Conservation (phyloP, 805 yeast genomes). For the Pichia exigua region DNA sequence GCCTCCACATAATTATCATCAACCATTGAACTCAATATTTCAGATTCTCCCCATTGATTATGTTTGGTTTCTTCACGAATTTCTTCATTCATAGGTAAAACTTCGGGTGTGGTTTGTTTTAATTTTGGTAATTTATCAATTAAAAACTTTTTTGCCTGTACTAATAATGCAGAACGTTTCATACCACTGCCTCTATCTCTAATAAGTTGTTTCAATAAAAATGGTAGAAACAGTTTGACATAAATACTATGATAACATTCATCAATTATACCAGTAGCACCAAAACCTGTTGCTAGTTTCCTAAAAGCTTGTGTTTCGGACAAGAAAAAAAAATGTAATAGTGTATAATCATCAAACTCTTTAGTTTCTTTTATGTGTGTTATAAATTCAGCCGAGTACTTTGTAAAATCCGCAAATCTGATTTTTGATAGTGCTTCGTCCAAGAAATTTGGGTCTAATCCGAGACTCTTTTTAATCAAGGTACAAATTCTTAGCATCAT, state of each 20-base stretch:
- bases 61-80: not conserved
- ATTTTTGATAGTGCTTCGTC: slow-evolving; percentile 44
- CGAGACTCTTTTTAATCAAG: slow-evolving; percentile 39
- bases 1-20: not conserved
- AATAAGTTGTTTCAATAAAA: slow-evolving; percentile 8
- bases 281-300: slow-evolving; percentile 72
- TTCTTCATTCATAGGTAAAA: not conserved
- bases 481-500: slow-evolving; percentile 45
- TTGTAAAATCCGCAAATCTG: slow-evolving; percentile 36
- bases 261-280: slow-evolving; percentile 68
- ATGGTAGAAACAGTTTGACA: slow-evolving; percentile 37
- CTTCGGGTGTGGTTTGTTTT: slow-evolving; percentile 1
- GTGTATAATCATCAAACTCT: slow-evolving; percentile 32
- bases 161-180: not conserved
- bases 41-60: not conserved
- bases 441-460: slow-evolving; percentile 38
- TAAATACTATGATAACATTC: slow-evolving; percentile 61
- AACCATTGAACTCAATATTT: not conserved
- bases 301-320: slow-evolving; percentile 52
- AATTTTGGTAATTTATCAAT: not conserved
- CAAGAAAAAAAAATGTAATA: slow-evolving; percentile 36
- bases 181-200: not conserved
- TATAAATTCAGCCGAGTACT: slow-evolving; percentile 29
- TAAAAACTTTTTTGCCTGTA: not conserved
- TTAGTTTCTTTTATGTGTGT: slow-evolving; percentile 20